Evolutionary conservation across 352 stramenopile species (phyloP).

Genomic region (Pythium biforme): DNA sequence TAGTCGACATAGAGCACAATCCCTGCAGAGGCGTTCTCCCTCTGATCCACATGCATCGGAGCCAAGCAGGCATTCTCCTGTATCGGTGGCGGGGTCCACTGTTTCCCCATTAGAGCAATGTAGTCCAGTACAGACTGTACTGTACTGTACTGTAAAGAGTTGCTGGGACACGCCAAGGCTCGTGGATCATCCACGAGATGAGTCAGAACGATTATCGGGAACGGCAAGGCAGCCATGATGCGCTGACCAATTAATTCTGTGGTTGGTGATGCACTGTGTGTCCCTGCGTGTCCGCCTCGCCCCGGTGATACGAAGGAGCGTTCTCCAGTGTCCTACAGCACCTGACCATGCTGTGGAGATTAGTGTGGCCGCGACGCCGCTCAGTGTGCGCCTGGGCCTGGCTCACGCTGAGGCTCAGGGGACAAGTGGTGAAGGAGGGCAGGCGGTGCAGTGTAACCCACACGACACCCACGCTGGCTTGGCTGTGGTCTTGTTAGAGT

Average conservation of each 20-base stretch:
- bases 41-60: too few species aligned
- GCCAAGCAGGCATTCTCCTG: too few species aligned
- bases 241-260: constrained; percentile 9
- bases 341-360: not conserved
- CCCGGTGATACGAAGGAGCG: too few species aligned
- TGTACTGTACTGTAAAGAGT: too few species aligned
- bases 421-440: not conserved
- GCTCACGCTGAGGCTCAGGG: not conserved
- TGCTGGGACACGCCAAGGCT: not conserved
- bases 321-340: not conserved
- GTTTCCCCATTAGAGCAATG: too few species aligned
- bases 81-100: too few species aligned
- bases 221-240: constrained; percentile 5
- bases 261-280: not conserved
- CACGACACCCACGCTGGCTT: not conserved
- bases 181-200: not conserved
- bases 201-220: not conserved
- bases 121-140: too few species aligned
- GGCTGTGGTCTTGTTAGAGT: too few species aligned
- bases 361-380: not conserved
- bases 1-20: too few species aligned
- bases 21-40: too few species aligned
- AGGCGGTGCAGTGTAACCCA: not conserved
- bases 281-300: not conserved
- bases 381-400: too few species aligned